Evolutionary conservation across 140 eudicot genomes (phyloP).

Genomic region (Oenanthe javanica): DNA sequence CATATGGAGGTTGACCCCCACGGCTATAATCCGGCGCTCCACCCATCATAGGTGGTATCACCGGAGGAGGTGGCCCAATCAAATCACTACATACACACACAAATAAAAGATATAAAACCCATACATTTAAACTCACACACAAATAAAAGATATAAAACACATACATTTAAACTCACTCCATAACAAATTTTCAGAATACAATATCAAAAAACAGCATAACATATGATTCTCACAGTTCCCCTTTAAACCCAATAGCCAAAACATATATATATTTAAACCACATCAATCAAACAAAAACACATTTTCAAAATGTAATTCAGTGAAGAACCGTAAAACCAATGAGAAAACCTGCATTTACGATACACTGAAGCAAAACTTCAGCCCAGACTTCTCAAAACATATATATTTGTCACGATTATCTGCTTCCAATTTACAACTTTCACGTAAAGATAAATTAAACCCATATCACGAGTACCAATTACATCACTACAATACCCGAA

Average conservation of each 20-base stretch:
- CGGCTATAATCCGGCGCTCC: constrained; percentile 44
- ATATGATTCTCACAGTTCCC: not conserved
- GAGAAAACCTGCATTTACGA: too few species aligned
- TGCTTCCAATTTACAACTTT: not conserved
- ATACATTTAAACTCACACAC: not conserved
- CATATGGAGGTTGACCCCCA: constrained; percentile 47
- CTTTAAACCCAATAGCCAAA: too few species aligned
- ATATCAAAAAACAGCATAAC: not conserved
- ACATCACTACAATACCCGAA: not conserved
- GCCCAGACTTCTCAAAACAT: not conserved
- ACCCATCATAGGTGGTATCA: constrained; percentile 40
- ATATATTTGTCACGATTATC: too few species aligned
- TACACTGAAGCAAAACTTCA: not conserved
- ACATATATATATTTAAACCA: too few species aligned
- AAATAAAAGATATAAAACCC: not conserved
- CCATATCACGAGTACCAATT: not conserved
- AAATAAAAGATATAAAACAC: too few species aligned
- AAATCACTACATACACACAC: constrained; percentile 49
- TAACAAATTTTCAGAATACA: not conserved
- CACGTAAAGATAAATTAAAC: not conserved
- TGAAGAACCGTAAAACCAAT: too few species aligned
- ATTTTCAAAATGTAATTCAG: too few species aligned
- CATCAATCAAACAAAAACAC: too few species aligned
- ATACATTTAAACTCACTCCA: not conserved
- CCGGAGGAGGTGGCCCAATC: constrained; percentile 48